Conservation (phyloP, 2,329 filamentous ascomycete species). For the Fusarium clavum region DNA sequence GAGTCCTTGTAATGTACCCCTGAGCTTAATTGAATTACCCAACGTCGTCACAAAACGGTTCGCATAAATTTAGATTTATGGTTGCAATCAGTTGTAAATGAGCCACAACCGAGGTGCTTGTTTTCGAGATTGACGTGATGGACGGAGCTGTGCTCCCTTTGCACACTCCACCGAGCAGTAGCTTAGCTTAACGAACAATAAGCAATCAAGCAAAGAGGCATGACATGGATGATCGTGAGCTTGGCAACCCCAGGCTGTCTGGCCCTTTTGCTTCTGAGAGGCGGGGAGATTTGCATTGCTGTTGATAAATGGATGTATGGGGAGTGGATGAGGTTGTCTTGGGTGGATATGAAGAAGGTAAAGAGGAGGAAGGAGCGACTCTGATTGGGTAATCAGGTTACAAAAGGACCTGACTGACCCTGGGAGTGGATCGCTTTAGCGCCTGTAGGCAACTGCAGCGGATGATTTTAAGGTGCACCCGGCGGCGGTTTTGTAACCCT, state of each 20-base stretch:
- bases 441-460: conserved; percentile 41
- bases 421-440: conserved; percentile 47
- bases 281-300: conserved; percentile 34
- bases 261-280: conserved; percentile 39
- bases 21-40: conserved; percentile 32
- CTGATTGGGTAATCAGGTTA: conserved; percentile 27
- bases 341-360: conserved; percentile 26
- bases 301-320: conserved; percentile 37
- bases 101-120: conserved; percentile 22
- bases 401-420: conserved; percentile 45
- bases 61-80: conserved; percentile 27
- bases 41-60: conserved; percentile 21
- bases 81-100: conserved; percentile 26
- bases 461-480: conserved; percentile 48
- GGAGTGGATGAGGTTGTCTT: conserved; percentile 38
- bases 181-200: conserved; percentile 11
- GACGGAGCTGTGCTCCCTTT: conserved; percentile 14
- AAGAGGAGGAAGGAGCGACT: conserved; percentile 5
- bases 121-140: conserved; percentile 21
- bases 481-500: conserved; percentile 43
- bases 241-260: conserved; percentile 37
- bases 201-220: conserved; percentile 3
- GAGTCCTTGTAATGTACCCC: conserved; percentile 19
- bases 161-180: conserved; percentile 4
- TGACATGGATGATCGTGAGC: conserved; percentile 28